Evolutionary conservation across 768 basidiomycete genomes (phyloP), one percentile per base, ranked within the genome.

Genomic region (Amanita phalloides): DNA sequence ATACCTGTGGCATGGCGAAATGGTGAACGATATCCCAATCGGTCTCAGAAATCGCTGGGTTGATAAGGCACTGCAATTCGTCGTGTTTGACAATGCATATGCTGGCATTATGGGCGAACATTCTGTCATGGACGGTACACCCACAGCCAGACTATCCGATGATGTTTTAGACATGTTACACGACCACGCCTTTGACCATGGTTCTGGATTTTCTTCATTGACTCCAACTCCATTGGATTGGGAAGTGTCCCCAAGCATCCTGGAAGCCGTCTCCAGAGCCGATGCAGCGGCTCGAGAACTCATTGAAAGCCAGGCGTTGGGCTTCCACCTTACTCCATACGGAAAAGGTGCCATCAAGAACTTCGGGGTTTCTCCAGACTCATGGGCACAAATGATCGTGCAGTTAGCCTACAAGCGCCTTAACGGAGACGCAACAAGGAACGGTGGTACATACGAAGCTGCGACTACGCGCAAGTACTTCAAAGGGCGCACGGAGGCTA

Each of bases 91-190:
- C 64, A 88, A 90, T 56, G 79, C 73, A 10, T 71, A 78, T 45
- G 85, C 90, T 1, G 94, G 92, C 4, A 67, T 96, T 59, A 86
- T 95, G 78, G 94, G 94, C 43, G 94, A 97, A 65, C 94, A 92
- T 63, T 89, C 86, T 14, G 73, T 88, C 53, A 92, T 92, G 90
- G 90, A 92, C 59, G 90, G 90, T 33, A 91, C 90, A 13, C 90
- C 90, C 3, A 86, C 80, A 13, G 80, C 77, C 23, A 76, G 88
- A 21, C 63, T 90, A 58, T 84, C 80, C 58, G 84, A 90, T 60
- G 75, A 81, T 17, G 69, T 90, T 35, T 72, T 90, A 56, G 74
- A 74, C 53, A 73, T 72, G 61, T 66, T 90, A 25, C 72, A 78
- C 20, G 65, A 74, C 55, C 76, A 76, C 17, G 56, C 66, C n/a